phyloP scores from a whole-genome alignment of 75 land plant genomes.

The Ceratopteris richardii region DNA sequence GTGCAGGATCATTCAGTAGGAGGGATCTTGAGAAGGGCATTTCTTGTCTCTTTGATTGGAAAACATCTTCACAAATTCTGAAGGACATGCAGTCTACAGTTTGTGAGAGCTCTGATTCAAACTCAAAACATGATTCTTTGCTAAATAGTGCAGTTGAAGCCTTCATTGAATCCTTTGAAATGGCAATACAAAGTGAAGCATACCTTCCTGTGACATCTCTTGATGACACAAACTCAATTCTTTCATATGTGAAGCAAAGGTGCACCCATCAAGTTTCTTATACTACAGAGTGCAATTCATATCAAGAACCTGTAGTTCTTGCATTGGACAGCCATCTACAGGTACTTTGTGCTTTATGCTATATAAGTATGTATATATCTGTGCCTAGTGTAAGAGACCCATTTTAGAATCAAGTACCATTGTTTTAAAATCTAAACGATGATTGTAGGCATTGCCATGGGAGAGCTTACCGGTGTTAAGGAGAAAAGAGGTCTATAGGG shows the following conservation, averaged over 20 bases:
- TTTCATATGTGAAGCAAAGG: neutral
- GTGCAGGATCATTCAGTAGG: conserved; percentile 17
- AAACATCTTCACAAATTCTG: neutral
- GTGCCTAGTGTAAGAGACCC: too few species aligned
- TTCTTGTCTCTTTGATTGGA: conserved; percentile 17
- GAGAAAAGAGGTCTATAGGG: conserved; percentile 68
- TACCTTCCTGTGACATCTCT: neutral
- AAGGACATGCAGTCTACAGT: neutral
- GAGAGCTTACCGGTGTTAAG: conserved; percentile 75
- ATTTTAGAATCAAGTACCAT: too few species aligned
- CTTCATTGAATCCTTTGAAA: conserved; percentile 4
- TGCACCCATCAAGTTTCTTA: too few species aligned
- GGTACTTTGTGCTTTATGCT: conserved; percentile 33
- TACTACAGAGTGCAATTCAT: neutral
- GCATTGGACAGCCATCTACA: conserved; percentile 67
- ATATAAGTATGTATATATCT: too few species aligned
- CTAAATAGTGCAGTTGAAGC: too few species aligned
- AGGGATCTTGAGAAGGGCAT: conserved; percentile 29
- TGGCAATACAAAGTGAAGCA: neutral
- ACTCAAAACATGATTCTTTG: too few species aligned
- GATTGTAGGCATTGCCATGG: conserved; percentile 76
- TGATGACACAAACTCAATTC: neutral
- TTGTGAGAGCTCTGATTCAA: neutral
- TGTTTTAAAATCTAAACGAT: too few species aligned
- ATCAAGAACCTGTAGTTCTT: conserved; percentile 53